A percentile compares a stretch with the other conserved stretches of the same genome.
These are phyloP conservation scores for Clathrospora elynae DNA, from an alignment of 2,329 filamentous ascomycete genomes.

Conservation along the genomic window DNA sequence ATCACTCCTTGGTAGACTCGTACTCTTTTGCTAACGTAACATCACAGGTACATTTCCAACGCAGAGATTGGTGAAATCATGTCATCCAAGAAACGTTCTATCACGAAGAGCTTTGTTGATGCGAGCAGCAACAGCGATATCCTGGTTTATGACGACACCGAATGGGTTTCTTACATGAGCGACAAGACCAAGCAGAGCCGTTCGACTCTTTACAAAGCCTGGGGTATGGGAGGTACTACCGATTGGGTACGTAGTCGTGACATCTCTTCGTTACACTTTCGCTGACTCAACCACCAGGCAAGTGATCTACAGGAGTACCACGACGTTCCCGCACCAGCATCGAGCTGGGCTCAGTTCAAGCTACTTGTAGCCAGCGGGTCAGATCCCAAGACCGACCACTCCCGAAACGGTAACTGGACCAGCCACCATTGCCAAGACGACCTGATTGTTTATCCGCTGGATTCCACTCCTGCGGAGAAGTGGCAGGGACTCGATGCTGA, in stretches of 20 bases:
- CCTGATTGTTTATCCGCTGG: neutral
- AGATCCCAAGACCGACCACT: constrained; percentile 1
- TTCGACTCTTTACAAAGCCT: neutral
- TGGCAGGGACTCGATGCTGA: constrained; percentile 2
- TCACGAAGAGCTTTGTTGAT: neutral
- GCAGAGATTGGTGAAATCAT: constrained; percentile 49
- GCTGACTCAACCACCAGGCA: too few species aligned
- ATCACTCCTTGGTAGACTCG: too few species aligned
- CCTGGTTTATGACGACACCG: neutral
- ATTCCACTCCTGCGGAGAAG: constrained; percentile 1
- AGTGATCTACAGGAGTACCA: neutral
- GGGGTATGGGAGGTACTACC: neutral
- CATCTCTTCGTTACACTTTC: too few species aligned
- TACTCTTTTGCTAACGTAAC: too few species aligned
- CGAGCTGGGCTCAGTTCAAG: neutral
- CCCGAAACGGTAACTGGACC: constrained; percentile 7
- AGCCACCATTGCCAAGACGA: neutral
- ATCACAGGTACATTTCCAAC: too few species aligned
- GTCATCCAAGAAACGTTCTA: constrained; percentile 28
- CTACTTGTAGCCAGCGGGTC: neutral
- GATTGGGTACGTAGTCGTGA: too few species aligned
- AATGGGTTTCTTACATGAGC: neutral
- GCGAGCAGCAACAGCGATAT: constrained; percentile 1
- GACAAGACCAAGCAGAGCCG: neutral
- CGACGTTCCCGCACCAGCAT: neutral